Evolutionary conservation across 2,329 filamentous ascomycete genomes (phyloP).

Genomic region (Ascochyta rabiei): DNA sequence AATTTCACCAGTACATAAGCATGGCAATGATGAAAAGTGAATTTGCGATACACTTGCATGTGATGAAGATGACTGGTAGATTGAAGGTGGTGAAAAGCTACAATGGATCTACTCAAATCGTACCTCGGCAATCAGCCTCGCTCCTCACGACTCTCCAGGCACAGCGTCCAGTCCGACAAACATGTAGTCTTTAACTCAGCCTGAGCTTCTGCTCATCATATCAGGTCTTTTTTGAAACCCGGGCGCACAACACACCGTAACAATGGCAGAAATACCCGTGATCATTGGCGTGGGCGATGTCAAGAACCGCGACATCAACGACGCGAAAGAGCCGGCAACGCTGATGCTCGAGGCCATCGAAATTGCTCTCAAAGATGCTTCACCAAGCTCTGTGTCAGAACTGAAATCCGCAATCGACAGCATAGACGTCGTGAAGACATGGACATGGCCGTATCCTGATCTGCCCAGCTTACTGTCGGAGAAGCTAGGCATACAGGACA

Average conservation of each 20-base stretch:
- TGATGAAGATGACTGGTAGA: not conserved
- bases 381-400: slow-evolving; percentile 35
- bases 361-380: slow-evolving; percentile 59
- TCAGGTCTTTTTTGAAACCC: not conserved
- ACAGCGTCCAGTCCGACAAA: not conserved
- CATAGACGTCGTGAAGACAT: slow-evolving; percentile 65
- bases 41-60: not conserved
- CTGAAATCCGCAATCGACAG: slow-evolving; percentile 61
- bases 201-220: not conserved
- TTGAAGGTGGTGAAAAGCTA: not conserved
- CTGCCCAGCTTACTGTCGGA: slow-evolving; percentile 61
- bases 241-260: not conserved
- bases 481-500: slow-evolving; percentile 55
- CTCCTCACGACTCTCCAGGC: slow-evolving; percentile 13
- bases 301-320: slow-evolving; percentile 60
- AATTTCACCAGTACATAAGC: not conserved
- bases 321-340: slow-evolving; percentile 62
- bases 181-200: slow-evolving; percentile 3
- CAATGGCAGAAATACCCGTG: slow-evolving; percentile 52
- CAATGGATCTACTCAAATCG: slow-evolving; percentile 8
- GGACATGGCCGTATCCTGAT: slow-evolving; percentile 70
- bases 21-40: no score
- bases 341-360: slow-evolving; percentile 64
- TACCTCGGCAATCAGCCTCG: slow-evolving; percentile 15
- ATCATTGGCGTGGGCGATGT: slow-evolving; percentile 69